Percentiles rank a stretch among this genome's conserved stretches.
Evolutionary conservation across 352 stramenopile genomes (phyloP).

Genomic region (Phytophthora constricta): DNA sequence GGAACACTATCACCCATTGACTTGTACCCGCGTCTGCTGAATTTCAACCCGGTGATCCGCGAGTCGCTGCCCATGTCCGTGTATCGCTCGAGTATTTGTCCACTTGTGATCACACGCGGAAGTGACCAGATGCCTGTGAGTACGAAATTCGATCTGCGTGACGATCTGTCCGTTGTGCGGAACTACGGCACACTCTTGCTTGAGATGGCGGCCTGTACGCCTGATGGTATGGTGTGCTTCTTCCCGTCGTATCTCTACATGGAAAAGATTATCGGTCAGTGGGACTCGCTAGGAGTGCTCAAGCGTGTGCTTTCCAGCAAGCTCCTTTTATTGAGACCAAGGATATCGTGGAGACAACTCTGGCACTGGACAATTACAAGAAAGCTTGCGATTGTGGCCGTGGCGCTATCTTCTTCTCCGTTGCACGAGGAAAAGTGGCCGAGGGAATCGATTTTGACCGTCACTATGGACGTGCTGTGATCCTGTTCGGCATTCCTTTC

Average conservation of each 20-base stretch:
- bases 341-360: constrained; percentile 99
- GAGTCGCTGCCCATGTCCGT: constrained; percentile 98
- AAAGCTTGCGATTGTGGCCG: constrained; percentile 96
- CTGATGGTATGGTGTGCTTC: constrained; percentile 99
- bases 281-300: constrained; percentile 93
- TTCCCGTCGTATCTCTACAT: constrained; percentile 99
- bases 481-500: constrained; percentile 99
- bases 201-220: constrained; percentile 93
- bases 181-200: constrained; percentile 97
- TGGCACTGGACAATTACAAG: constrained; percentile 99
- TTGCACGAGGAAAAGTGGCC: constrained; percentile 98
- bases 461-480: constrained; percentile 97
- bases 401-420: constrained; percentile 98
- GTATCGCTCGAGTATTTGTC: constrained; percentile 97
- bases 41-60: constrained; percentile 97
- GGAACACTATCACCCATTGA: constrained; percentile 99
- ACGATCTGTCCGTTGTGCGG: constrained; percentile 92
- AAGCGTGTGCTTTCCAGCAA: constrained; percentile 97
- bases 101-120: constrained; percentile 97
- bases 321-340: constrained; percentile 99
- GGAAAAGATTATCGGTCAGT: constrained; percentile 98
- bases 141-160: constrained; percentile 93
- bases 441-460: constrained; percentile 99
- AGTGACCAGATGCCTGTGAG: constrained; percentile 97
- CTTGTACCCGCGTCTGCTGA: constrained; percentile 98